Percentiles rank a stretch among this genome's conserved stretches.
Conservation (phyloP, 2,329 filamentous ascomycete species). For the Penicillium sp. region DNA sequence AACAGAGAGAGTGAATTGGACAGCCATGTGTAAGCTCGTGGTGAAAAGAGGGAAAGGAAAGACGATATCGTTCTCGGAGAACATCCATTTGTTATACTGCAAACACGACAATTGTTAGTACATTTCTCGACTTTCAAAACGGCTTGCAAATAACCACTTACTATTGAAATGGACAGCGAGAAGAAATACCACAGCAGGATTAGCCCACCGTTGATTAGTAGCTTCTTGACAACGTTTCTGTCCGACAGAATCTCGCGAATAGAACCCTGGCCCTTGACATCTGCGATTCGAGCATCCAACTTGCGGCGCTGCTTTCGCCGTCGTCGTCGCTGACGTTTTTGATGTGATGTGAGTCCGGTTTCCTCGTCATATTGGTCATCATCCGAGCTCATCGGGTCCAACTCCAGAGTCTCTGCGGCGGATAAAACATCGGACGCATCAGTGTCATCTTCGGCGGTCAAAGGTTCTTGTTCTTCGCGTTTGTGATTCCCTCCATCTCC, state of each 20-base stretch:
- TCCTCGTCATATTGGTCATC: conserved; percentile 86
- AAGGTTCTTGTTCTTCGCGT: conserved; percentile 36
- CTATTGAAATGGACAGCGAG: conserved; percentile 86
- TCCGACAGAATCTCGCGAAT: conserved; percentile 64
- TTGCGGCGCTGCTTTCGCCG: conserved; percentile 65
- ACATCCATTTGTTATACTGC: conserved; percentile 99
- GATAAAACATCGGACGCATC: conserved; percentile 44
- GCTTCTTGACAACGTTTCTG: conserved; percentile 65
- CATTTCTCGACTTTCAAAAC: not conserved
- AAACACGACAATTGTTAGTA: conserved; percentile 12
- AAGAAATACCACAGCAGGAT: conserved; percentile 90
- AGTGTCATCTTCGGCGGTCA: conserved; percentile 33
- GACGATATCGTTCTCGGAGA: conserved; percentile 76
- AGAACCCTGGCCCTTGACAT: conserved; percentile 63
- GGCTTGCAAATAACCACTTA: conserved; percentile 47
- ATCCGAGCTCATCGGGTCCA: conserved; percentile 61
- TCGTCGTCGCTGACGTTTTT: conserved; percentile 64
- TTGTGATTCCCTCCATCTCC: conserved; percentile 26
- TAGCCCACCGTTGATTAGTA: conserved; percentile 73
- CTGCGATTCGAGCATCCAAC: conserved; percentile 67
- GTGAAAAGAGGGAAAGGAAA: conserved; percentile 96
- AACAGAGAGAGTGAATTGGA: conserved; percentile 80
- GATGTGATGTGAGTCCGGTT: conserved; percentile 74
- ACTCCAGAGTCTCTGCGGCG: conserved; percentile 51
- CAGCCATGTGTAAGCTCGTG: conserved; percentile 90